Base-by-base conservation (phyloP, 768 basidiomycete genomes). In the Rubroboletus pulcherrimus region DNA sequence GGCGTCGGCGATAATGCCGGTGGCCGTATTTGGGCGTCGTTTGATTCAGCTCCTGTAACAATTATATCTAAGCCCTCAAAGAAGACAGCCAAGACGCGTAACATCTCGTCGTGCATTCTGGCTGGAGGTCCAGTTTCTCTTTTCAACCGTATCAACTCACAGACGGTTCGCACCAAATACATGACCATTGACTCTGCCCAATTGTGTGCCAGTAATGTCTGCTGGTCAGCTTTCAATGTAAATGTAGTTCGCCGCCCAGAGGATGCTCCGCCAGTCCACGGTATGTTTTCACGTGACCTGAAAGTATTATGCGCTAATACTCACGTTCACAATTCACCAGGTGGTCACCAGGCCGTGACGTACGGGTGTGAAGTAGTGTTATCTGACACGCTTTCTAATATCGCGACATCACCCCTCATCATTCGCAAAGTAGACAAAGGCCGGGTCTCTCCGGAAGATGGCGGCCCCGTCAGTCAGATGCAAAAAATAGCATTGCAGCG, bases 51-150 rank as follows among this genome's bases (percentile, higher is more conserved):
- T 34, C 91, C 93, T 45, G 88, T 98, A 64, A 87, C 89, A 44
- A 93, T 97, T 74, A 94, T 98, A 66, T 95, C 94, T 66, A 97
- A 97, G 72, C 94, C 94, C 34, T 94, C 93, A 56, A 95, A 95
- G 81, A 95, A 94, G 79, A 96, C 93, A 10, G 91, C 91, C 55
- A 96, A 95, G 77, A 93, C 93, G 64, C 87, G 93, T 75, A 87
- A 91, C 76, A 89, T 89, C 67, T 88, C 86, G 42, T 92, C 87
- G 21, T 95, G 93, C 75, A 93, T 97, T 71, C 81, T 93, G 52
- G 88, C 87, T 30, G 89, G 90, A 46, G 89, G 91, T 21, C 89
- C 92, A 35, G 91, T 98, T 49, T 91, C 92, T 51, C 81, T 98
- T 45, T 96, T 94, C 81, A 93, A 94, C 71, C 88, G 94, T 66